Evolutionary conservation across 163 green algal genomes (phyloP).

Genomic region (Scenedesmus sp.): DNA sequence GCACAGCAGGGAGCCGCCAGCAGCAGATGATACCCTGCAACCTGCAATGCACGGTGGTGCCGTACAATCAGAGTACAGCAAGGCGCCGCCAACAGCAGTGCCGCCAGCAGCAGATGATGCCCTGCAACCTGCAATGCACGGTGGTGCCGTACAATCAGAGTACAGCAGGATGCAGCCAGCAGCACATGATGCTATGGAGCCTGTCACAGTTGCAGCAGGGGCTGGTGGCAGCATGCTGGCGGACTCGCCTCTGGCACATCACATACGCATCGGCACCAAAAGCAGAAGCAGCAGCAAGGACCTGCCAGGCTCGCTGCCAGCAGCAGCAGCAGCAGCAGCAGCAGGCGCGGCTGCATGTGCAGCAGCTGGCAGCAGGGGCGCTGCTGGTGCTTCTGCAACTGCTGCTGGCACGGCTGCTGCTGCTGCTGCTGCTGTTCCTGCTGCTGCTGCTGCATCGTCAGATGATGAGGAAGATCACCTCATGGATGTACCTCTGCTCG

Average conservation of each 20-base stretch:
- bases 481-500: not conserved
- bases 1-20: not conserved
- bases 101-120: conserved; percentile 32
- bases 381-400: not conserved
- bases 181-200: not conserved
- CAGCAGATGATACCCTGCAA: not conserved
- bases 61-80: not conserved
- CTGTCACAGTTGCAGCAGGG: not conserved
- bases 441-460: not conserved
- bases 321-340: not conserved
- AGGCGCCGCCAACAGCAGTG: not conserved
- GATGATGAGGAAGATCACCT: not conserved
- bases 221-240: not conserved
- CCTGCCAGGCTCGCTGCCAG: not conserved
- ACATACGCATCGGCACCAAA: not conserved
- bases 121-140: conserved; percentile 1
- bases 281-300: conserved; percentile 30
- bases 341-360: not conserved
- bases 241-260: not conserved
- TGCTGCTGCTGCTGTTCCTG: not conserved
- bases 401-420: not conserved
- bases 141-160: too few species aligned
- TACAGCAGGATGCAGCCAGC: too few species aligned
- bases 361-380: not conserved
- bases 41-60: conserved; percentile 10